Conservation (phyloP, 2,329 filamentous ascomycete genomes). For the Lasiodiplodia gonubiensis region DNA sequence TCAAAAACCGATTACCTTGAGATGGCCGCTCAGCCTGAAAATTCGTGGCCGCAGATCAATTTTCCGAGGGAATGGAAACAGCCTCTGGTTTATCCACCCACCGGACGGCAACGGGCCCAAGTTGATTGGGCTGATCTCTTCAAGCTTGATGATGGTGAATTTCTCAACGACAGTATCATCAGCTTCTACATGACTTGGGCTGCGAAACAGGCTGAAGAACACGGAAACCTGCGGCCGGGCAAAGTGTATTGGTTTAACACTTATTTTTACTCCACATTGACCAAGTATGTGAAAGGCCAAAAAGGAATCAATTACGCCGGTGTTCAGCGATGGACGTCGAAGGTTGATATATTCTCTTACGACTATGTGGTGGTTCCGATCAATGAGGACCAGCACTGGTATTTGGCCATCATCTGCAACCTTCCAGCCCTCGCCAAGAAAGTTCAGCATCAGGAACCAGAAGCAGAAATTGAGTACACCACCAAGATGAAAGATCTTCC, state of each 20-base stretch:
- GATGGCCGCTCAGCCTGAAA: not conserved
- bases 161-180: conserved; percentile 91
- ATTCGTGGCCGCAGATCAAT: not conserved
- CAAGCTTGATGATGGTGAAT: conserved; percentile 81
- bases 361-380: conserved; percentile 93
- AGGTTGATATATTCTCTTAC: conserved; percentile 80
- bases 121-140: conserved; percentile 75
- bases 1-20: not conserved
- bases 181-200: conserved; percentile 72
- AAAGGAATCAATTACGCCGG: conserved; percentile 77
- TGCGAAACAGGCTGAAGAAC: conserved; percentile 9
- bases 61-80: conserved; percentile 34
- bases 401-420: conserved; percentile 93
- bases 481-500: not conserved
- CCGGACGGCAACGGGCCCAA: conserved; percentile 65
- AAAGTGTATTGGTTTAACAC: conserved; percentile 90
- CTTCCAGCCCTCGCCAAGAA: conserved; percentile 63
- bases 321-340: conserved; percentile 86
- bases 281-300: conserved; percentile 48
- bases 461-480: not conserved
- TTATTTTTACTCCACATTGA: conserved; percentile 82
- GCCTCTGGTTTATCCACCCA: conserved; percentile 66
- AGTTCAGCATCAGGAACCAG: conserved; percentile 36
- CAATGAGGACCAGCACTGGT: conserved; percentile 89
- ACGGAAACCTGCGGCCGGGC: conserved; percentile 51